These are phyloP conservation scores for Rhododendron molle DNA, from an alignment of 148 eudicot genomes.

Conservation along the genomic window DNA sequence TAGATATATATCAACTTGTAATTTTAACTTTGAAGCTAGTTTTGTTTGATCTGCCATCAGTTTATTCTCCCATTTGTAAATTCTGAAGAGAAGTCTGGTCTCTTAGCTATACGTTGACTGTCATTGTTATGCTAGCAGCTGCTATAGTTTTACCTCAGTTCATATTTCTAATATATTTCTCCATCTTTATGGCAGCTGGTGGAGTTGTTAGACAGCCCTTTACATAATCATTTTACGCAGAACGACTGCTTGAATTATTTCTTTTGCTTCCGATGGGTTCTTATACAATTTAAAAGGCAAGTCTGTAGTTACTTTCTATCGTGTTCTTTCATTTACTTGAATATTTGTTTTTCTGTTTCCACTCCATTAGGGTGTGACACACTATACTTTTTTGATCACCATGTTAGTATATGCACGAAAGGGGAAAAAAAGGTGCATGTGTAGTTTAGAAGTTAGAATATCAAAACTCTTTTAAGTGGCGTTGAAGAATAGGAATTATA, in stretches of 20 bases:
- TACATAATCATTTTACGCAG: conserved; percentile 79
- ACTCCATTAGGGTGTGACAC: background rate
- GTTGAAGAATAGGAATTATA: background rate
- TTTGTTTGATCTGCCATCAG: background rate
- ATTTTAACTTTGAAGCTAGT: background rate
- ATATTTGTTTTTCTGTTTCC: background rate
- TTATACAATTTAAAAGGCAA: conserved; percentile 91
- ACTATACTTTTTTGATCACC: background rate
- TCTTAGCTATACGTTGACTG: background rate
- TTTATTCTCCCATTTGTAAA: background rate
- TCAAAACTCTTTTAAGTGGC: background rate
- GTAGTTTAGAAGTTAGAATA: background rate
- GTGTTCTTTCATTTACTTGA: conserved; percentile 2
- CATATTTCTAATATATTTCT: background rate
- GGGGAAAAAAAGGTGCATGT: background rate
- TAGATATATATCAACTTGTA: background rate
- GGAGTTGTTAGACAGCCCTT: conserved; percentile 73
- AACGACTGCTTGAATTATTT: conserved; percentile 91
- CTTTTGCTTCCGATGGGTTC: conserved; percentile 98
- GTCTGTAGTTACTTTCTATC: conserved; percentile 14
- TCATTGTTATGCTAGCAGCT: background rate
- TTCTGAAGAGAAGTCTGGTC: background rate
- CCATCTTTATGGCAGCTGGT: conserved; percentile 59
- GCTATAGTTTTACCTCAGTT: background rate
- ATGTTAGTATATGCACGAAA: background rate